phyloP scores from a whole-genome alignment of 2,329 filamentous ascomycete genomes.

The Cladosporium sp. region DNA sequence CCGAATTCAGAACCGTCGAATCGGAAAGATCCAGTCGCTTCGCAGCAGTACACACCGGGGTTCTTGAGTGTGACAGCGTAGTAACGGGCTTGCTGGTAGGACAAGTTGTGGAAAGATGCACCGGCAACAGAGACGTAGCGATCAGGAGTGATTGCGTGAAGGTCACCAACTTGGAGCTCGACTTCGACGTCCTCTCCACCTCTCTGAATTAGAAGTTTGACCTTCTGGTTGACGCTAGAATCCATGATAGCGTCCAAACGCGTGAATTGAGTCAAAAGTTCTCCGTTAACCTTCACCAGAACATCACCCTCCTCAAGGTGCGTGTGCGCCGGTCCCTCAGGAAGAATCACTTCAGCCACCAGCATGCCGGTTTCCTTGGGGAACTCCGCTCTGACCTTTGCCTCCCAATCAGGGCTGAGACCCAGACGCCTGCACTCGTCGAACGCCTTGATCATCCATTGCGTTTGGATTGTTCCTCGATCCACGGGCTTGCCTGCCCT shows the following conservation, averaged over 20 bases:
- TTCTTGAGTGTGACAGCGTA: slow-evolving; percentile 85
- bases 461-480: slow-evolving; percentile 96
- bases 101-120: slow-evolving; percentile 91
- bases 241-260: slow-evolving; percentile 89
- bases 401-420: slow-evolving; percentile 82
- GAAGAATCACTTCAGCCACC: slow-evolving; percentile 91
- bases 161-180: slow-evolving; percentile 79
- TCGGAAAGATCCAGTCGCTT: slow-evolving; percentile 91
- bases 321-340: slow-evolving; percentile 80
- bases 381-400: slow-evolving; percentile 76
- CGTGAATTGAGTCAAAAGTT: slow-evolving; percentile 91
- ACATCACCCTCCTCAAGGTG: slow-evolving; percentile 95
- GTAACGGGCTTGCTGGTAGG: slow-evolving; percentile 94
- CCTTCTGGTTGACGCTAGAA: slow-evolving; percentile 75
- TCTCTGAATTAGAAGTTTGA: slow-evolving; percentile 81
- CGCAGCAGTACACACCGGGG: slow-evolving; percentile 85
- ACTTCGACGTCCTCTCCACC: slow-evolving; percentile 86
- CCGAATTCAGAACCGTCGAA: slow-evolving; percentile 89
- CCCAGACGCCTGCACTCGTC: slow-evolving; percentile 93
- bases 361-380: slow-evolving; percentile 96
- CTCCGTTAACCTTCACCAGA: slow-evolving; percentile 86
- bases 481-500: slow-evolving; percentile 73
- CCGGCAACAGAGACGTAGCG: slow-evolving; percentile 93
- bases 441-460: slow-evolving; percentile 95
- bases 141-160: slow-evolving; percentile 93